Evolutionary conservation across 2,329 filamentous ascomycete genomes (phyloP).

Genomic region (Myriosclerotinia curreyana): DNA sequence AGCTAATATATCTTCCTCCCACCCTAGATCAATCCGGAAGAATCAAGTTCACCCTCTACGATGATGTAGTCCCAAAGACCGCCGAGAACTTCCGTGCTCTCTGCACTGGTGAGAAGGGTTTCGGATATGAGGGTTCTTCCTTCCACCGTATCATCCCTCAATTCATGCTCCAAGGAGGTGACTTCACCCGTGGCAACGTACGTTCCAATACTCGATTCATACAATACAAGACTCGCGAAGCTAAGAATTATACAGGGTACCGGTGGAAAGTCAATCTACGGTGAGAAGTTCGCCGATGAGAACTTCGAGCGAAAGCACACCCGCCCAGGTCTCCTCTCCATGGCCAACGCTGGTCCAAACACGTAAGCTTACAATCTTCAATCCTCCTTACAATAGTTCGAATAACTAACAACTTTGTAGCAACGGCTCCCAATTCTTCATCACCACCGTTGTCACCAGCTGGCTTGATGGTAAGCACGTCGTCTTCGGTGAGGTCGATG

Average conservation of each 20-base stretch:
- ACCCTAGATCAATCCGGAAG: constrained; percentile 63
- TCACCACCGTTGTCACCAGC: constrained; percentile 91
- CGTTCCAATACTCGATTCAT: constrained; percentile 39
- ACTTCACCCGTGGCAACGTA: constrained; percentile 91
- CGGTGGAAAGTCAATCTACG: constrained; percentile 91
- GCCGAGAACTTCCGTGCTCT: constrained; percentile 94
- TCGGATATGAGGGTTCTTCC: constrained; percentile 76
- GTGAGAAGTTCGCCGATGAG: constrained; percentile 91
- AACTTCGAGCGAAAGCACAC: constrained; percentile 79
- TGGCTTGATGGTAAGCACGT: constrained; percentile 97
- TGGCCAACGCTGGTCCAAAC: constrained; percentile 95
- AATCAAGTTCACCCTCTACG: constrained; percentile 83
- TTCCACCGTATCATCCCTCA: constrained; percentile 93
- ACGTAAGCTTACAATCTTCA: constrained; percentile 62
- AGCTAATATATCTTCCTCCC: constrained; percentile 32
- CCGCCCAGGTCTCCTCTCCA: constrained; percentile 77
- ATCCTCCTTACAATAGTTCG: constrained; percentile 63
- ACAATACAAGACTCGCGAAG: constrained; percentile 50
- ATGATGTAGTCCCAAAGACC: constrained; percentile 82
- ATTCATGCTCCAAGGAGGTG: constrained; percentile 96
- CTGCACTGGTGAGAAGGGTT: constrained; percentile 79
- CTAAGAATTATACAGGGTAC: constrained; percentile 62
- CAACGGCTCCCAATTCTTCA: constrained; percentile 98
- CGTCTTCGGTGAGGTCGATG: constrained; percentile 73
- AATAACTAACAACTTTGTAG: constrained; percentile 52